These are phyloP conservation scores for Triglochin maritima DNA, from an alignment of 106 monocot species.

Conservation along the genomic window DNA sequence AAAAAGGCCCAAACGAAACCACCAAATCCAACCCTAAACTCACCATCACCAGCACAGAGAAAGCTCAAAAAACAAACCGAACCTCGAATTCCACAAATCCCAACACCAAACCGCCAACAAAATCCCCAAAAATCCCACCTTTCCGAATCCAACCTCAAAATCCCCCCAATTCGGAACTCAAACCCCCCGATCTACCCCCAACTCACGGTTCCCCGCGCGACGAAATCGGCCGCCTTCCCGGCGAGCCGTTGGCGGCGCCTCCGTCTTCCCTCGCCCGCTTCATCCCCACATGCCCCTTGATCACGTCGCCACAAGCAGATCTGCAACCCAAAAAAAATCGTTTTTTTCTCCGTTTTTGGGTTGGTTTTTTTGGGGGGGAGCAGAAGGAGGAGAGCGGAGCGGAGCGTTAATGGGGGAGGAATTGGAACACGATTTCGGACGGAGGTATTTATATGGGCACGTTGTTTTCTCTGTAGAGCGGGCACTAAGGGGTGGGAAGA, in stretches of 20 bases:
- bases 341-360: too few species aligned
- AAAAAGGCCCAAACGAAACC: too few species aligned
- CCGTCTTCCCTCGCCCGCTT: conserved; percentile 16
- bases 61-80: not conserved
- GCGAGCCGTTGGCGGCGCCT: conserved; percentile 21
- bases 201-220: conserved; percentile 50
- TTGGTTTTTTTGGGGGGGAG: not conserved
- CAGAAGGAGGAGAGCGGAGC: not conserved
- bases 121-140: not conserved
- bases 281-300: conserved; percentile 6
- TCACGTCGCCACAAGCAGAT: not conserved
- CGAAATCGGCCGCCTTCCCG: conserved; percentile 28
- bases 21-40: too few species aligned
- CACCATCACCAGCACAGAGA: not conserved
- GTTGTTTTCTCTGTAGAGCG: not conserved
- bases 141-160: not conserved
- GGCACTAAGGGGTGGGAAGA: not conserved
- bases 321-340: not conserved
- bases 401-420: not conserved
- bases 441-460: not conserved
- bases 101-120: not conserved
- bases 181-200: not conserved
- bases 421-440: not conserved
- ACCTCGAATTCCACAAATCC: not conserved
- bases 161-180: not conserved